These are phyloP conservation scores for Alternaria incomplexa DNA, from an alignment of 2,329 filamentous ascomycete genomes.

Conservation along the genomic window DNA sequence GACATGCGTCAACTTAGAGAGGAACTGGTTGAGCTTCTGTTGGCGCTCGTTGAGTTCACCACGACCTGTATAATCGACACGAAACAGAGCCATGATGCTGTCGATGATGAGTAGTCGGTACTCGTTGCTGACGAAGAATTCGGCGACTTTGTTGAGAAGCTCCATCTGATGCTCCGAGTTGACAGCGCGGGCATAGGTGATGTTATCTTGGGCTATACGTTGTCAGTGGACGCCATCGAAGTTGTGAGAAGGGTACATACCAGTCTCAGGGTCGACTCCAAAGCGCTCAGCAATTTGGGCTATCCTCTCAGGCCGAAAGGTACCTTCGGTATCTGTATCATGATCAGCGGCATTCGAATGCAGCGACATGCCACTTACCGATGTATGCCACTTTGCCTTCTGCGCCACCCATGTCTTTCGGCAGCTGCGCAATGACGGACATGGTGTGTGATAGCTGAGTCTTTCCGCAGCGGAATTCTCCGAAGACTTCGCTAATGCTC, in stretches of 20 bases:
- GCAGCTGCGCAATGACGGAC: conserved; percentile 67
- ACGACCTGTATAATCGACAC: conserved; percentile 70
- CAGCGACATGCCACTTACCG: conserved; percentile 46
- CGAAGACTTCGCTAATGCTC: conserved; percentile 71
- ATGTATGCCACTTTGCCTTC: conserved; percentile 74
- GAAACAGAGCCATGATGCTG: conserved; percentile 73
- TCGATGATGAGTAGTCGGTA: conserved; percentile 72
- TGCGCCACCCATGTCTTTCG: conserved; percentile 67
- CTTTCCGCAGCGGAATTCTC: conserved; percentile 70
- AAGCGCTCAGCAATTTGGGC: conserved; percentile 71
- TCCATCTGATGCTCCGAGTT: conserved; percentile 73
- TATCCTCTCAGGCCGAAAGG: conserved; percentile 71
- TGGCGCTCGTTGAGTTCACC: conserved; percentile 72
- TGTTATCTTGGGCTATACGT: conserved; percentile 68
- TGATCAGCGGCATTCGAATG: conserved; percentile 6
- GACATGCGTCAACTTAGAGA: conserved; percentile 68
- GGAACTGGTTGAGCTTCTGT: conserved; percentile 70
- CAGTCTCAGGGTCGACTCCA: conserved; percentile 53
- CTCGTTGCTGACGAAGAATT: conserved; percentile 67
- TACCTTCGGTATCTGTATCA: conserved; percentile 43
- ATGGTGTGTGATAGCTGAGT: conserved; percentile 73
- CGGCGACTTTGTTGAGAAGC: conserved; percentile 65
- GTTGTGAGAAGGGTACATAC: conserved; percentile 9
- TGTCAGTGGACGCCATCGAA: no score
- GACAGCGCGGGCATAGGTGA: conserved; percentile 67